These are phyloP conservation scores for Cladophialophora exuberans DNA, from an alignment of 2,329 filamentous ascomycete genomes.

Conservation along the genomic window DNA sequence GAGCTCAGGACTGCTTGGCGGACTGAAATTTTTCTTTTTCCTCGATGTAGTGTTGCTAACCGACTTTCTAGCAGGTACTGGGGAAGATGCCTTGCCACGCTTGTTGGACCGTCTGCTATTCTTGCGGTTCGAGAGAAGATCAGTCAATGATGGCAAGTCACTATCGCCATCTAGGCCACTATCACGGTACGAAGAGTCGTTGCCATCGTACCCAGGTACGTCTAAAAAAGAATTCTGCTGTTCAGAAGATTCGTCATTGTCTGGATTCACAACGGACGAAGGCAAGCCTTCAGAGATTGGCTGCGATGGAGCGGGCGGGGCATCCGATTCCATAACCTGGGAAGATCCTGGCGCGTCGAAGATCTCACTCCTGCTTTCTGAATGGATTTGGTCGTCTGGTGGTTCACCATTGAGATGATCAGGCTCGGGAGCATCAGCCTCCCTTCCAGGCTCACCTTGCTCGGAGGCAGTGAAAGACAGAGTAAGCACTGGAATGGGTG, in stretches of 20 bases:
- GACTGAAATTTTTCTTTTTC: slow-evolving; percentile 5
- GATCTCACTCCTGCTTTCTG: neutral
- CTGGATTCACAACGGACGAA: neutral
- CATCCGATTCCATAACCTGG: neutral
- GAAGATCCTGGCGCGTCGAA: neutral
- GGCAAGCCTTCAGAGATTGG: neutral
- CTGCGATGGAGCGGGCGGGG: neutral
- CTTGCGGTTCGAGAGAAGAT: slow-evolving; percentile 27
- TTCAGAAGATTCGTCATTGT: slow-evolving; percentile 3
- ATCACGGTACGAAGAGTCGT: slow-evolving; percentile 28
- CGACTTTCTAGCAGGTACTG: slow-evolving; percentile 11
- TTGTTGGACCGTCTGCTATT: neutral
- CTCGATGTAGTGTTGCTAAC: slow-evolving; percentile 1
- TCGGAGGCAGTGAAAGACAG: slow-evolving; percentile 20
- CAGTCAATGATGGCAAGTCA: slow-evolving; percentile 29
- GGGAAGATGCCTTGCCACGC: slow-evolving; percentile 10
- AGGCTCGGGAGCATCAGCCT: neutral
- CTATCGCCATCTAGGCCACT: slow-evolving; percentile 22
- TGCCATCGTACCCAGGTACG: slow-evolving; percentile 27
- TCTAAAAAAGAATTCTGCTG: slow-evolving; percentile 27
- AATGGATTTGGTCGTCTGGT: slow-evolving; percentile 1
- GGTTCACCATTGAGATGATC: slow-evolving; percentile 1
- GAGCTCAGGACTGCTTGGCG: slow-evolving; percentile 15
- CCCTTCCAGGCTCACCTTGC: neutral
- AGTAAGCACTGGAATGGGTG: slow-evolving; percentile 22